Evolutionary conservation across 352 stramenopile species (phyloP).

Genomic region (Elongisporangium prolatum): DNA sequence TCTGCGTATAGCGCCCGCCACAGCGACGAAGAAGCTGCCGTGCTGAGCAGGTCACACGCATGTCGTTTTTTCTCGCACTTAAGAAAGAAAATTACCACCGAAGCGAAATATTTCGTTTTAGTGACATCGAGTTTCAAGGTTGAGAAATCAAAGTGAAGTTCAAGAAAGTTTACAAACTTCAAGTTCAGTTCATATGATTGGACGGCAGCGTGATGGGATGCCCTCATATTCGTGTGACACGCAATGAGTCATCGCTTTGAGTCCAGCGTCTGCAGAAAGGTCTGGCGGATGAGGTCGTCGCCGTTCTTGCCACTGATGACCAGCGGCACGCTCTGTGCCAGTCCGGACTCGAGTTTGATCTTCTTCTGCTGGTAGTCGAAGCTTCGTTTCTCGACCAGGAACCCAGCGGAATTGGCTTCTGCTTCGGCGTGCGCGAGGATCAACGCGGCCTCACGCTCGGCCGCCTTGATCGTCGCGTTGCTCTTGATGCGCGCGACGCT

Average conservation of each 20-base stretch:
- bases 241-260: not conserved
- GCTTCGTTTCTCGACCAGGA: conserved; percentile 69
- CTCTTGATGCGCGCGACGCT: conserved; percentile 54
- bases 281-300: conserved; percentile 71
- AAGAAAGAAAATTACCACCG: not conserved
- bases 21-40: not conserved
- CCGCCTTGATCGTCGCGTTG: conserved; percentile 63
- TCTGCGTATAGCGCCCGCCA: not conserved
- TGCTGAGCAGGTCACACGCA: not conserved
- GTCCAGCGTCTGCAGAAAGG: conserved; percentile 43
- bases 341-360: conserved; percentile 46
- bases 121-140: not conserved
- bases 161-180: not conserved
- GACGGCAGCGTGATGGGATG: not conserved
- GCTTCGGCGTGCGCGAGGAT: conserved; percentile 51
- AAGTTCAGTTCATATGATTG: not conserved
- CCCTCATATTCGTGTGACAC: not conserved
- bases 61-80: not conserved
- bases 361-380: conserved; percentile 80
- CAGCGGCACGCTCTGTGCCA: conserved; percentile 56
- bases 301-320: conserved; percentile 85
- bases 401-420: conserved; percentile 47
- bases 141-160: not conserved
- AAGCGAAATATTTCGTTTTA: not conserved
- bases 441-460: conserved; percentile 48